Evolutionary conservation across 331 rosid genomes (phyloP), one percentile per base, ranked within the genome.

Genomic region (Telfairia occidentalis): DNA sequence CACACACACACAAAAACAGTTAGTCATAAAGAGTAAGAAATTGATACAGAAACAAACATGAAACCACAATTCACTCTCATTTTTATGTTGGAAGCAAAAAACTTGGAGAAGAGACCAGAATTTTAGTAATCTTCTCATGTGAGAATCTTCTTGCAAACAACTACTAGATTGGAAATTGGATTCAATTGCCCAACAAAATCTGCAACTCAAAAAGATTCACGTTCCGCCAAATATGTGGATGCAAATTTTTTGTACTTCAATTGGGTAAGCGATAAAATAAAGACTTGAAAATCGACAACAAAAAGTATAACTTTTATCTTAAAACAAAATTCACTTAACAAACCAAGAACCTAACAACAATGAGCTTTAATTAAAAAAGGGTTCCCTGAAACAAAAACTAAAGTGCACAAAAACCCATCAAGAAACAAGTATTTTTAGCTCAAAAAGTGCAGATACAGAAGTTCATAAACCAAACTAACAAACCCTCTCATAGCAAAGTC

Each of bases 221-320:
- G 32, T 34, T 72, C 59, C 59, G 12, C 30, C 76, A 50, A 50
- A 48, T 63, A 52, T 50, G 30, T 72, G 13, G 76, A 72, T 72
- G 29, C 9, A 34, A 72, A 30, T 1, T 50, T 1, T 34, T 63
- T 50, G 49, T 52, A 18, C 76, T 72, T 19, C 59, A 29, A 45
- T 15, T 46, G n/a, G 16, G 76, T 2, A 12, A 23, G 29, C 9
- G 32, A 50, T n/a, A 5, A 30, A 48, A 30, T 13, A 48, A 53
- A 70, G 46, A 29, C 69, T n/a, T 2, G 35, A n/a, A 63, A 26
- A 1, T n/a, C 28, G 35, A 35, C 19, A 5, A n/a, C 61, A 7
- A 48, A 28, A 71, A 71, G 1, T 18, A 53, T 46, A 18, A 50
- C 21, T 73, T 50, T 30, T 15, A 48, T 32, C 24, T 9, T 53